These are phyloP conservation scores for Barnettozyma pratensis DNA, from an alignment of 805 yeast species.

Conservation along the genomic window DNA sequence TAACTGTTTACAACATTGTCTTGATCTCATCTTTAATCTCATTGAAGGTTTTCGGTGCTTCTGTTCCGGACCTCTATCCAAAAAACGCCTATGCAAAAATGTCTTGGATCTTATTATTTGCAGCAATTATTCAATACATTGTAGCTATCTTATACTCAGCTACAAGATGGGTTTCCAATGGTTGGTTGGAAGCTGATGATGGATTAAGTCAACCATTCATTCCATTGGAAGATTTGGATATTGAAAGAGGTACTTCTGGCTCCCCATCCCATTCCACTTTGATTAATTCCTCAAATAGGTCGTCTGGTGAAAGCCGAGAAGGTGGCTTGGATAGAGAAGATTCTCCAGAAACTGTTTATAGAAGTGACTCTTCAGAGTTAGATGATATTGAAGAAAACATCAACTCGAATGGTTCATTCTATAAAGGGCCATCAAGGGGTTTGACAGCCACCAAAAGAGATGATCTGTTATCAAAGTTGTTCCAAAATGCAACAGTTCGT, in stretches of 20 bases:
- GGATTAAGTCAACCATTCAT: conserved; percentile 20
- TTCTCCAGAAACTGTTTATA: conserved; percentile 17
- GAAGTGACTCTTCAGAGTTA: conserved; percentile 21
- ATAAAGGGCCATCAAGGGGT: not conserved
- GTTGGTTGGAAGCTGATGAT: conserved; percentile 18
- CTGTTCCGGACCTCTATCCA: conserved; percentile 70
- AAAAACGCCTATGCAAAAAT: conserved; percentile 66
- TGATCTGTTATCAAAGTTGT: conserved; percentile 29
- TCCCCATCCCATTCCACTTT: conserved; percentile 23
- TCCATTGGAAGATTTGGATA: conserved; percentile 27
- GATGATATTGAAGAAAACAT: conserved; percentile 11
- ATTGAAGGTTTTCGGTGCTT: conserved; percentile 50
- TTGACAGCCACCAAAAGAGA: conserved; percentile 26
- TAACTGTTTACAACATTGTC: conserved; percentile 44
- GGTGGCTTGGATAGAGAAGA: not conserved
- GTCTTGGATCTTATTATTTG: conserved; percentile 53
- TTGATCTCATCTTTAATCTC: conserved; percentile 47
- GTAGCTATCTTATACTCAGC: conserved; percentile 47
- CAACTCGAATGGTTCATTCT: not conserved
- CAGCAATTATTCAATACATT: conserved; percentile 48
- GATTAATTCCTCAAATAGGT: conserved; percentile 12
- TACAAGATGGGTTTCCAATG: conserved; percentile 35
- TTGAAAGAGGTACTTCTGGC: conserved; percentile 15
- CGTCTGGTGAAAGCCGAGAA: conserved; percentile 8
- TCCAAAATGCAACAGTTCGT: conserved; percentile 27